Evolutionary conservation across 257 asterid species (phyloP), one percentile per base, ranked within the genome.

Genomic region (Nyctanthes arbortristis): DNA sequence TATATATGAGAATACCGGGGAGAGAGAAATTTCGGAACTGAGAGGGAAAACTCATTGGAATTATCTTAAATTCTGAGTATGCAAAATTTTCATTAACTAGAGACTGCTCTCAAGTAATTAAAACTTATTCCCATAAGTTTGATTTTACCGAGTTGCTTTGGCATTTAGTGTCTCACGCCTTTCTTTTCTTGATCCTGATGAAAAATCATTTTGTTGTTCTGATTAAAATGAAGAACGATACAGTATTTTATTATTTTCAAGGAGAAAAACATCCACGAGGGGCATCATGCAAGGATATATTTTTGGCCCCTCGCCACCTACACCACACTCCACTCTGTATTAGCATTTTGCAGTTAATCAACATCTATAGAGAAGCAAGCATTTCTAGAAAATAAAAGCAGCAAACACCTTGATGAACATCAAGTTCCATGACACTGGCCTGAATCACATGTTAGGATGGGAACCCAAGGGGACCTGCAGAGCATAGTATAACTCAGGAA

Each of bases 391-490:
- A 20, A 16, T 49, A 6, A 7, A 49, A 14, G 25, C 7, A 56
- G 25, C 4, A 11, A 32, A 36, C 37, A 22, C 56, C 7, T 66
- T 31, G 1, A 28, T 37, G 22, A 52, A 29, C 40, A 36, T 39
- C 34, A 20, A 36, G 18, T 68, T 14, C 37, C 63, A 30, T 14
- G 71, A 68, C 47, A 59, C 72, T 62, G 32, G 54, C 27, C 32
- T 69, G 67, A 65, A 24, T 69, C 57, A 58, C 39, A 52, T 67
- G 69, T 71, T 83, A 92, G 96, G 96, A 92, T 40, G 80, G 49
- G 75, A 78, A 69, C 80, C 85, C 82, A 72, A 76, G 28, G 16
- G 30, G 65, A 68, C 76, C 75, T 1, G 74, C 87, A 33, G 87
- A 68, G 47, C 76, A 62, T 75, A 78, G 63, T 56, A 59, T 55